Evolutionary conservation across 805 yeast genomes (phyloP).

Genomic region (Candida quercuum): DNA sequence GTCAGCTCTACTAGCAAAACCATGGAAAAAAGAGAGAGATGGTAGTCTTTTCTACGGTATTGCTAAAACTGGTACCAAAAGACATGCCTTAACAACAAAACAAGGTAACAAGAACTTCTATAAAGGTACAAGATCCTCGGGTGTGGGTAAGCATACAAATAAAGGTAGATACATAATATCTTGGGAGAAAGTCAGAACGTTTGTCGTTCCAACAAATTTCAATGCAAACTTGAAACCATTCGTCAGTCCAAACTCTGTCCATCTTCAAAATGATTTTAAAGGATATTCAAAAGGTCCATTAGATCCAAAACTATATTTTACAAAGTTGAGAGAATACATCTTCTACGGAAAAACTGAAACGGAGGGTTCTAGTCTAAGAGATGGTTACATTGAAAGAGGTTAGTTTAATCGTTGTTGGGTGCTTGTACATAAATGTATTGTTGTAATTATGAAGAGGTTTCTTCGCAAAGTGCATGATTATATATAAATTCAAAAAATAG

Average conservation of each 20-base stretch:
- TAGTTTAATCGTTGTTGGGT: conserved; percentile 7
- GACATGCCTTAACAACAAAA: conserved; percentile 81
- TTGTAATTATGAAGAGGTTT: too few relatives aligned
- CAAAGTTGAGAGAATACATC: conserved; percentile 70
- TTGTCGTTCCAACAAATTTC: conserved; percentile 62
- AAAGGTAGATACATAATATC: conserved; percentile 72
- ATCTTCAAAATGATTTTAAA: conserved; percentile 56
- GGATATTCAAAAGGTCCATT: conserved; percentile 71
- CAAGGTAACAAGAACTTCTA: conserved; percentile 92
- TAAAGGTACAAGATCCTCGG: conserved; percentile 95
- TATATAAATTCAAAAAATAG: too few relatives aligned
- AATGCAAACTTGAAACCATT: conserved; percentile 59
- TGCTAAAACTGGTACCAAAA: conserved; percentile 73
- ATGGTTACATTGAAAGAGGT: conserved; percentile 27
- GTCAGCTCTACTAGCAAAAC: conserved; percentile 55
- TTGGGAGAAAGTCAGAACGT: conserved; percentile 86
- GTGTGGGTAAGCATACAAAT: conserved; percentile 76
- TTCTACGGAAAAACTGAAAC: conserved; percentile 58
- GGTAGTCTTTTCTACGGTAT: conserved; percentile 82
- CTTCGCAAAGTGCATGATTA: too few relatives aligned
- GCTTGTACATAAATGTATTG: conserved; percentile 11
- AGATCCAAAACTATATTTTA: conserved; percentile 68
- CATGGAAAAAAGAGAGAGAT: conserved; percentile 84
- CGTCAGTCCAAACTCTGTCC: conserved; percentile 70
- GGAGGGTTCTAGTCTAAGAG: conserved; percentile 20